Evolutionary conservation across 768 basidiomycete genomes (phyloP), one percentile per base, ranked within the genome.

Genomic region (Suillus hirtellus): DNA sequence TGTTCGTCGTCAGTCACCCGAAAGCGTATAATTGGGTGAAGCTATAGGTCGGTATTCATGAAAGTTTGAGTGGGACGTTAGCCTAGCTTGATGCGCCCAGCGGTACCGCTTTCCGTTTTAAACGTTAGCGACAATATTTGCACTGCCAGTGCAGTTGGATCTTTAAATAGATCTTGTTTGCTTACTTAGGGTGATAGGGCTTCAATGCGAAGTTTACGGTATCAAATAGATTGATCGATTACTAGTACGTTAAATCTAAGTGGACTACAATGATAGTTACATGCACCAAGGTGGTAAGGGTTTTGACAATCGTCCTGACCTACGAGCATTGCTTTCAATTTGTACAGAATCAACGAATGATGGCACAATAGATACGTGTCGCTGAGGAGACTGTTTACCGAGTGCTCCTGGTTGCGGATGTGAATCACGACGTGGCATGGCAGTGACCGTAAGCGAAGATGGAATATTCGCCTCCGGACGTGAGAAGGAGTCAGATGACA

Each of bases 241-340:
- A 37, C 1, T 37, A 38, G 15, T 37, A 24, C 38, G 21, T 38
- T 27, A 19, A 17, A 56, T 42, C 56, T 58, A 58, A 14, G 34
- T 58, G 21, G 21, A 59, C 19, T 60, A 62, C 4, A 15, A 59
- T 60, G 12, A 42, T 38, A 60, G 8, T 63, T 46, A 64, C 42
- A 73, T 65, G 52, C 65, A 56, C 43, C 61, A 58, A 0, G 44
- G 63, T 7, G 74, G 71, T 40, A 73, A 49, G 27, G 66, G 72
- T 59, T 74, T 75, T 19, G 72, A 72, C 24, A 72, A 69, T 53
- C 72, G 67, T 47, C 60, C 67, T 6, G 70, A 67, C 52, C 55
- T 68, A 42, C 65, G 63, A 34, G 65, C 53, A 24, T 66, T 67
- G 21, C 60, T 62, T 47, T 61, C 59, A 11, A 3, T 27, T 24